Evolutionary conservation across 2,329 filamentous ascomycete species (phyloP), one percentile per base, ranked within the genome.

Genomic region (Diaporthe velutina): DNA sequence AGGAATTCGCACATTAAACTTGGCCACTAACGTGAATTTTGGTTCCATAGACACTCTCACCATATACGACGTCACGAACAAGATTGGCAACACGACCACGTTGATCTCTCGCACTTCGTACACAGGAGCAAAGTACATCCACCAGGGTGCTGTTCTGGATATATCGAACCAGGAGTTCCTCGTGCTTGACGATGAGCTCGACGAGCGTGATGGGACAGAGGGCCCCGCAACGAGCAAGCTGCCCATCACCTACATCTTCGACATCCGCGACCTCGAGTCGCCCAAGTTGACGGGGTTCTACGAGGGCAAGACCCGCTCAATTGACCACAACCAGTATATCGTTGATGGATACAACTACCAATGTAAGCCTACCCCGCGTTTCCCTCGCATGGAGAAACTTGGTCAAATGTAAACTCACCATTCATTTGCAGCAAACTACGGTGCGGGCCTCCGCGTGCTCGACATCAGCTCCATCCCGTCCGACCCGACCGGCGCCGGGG

Each of bases 141-240:
- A 92, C 79, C 90, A 92, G 77, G 90, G 90, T 9, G 88, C 86
- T 83, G 83, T 91, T 4, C 83, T 89, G 33, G 86, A 89, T 78
- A 79, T 81, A 1, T 80, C 83, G 45, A 85, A 80, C 70, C 82
- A 86, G 54, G 85, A 85, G 58, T 88, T 84, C 78, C 84, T 90
- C 5, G 82, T 89, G 19, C 79, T 89, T 7, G 88, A 90, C 76
- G 88, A 90, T 76, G 88, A 90, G 79, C 83, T 87, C 15, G 88
- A 90, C 73, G 89, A 90, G 82, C 73, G 77, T 4, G 79, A 86
- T 8, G 79, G 79, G 4, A 80, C 82, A 0, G 70, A 73, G 22
- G 86, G 84, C 12, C 83, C 83, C 0, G 86, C 83, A 0, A 80
- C 80, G 0, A 84, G 88, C 58, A 84, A 85, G 2, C 85, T 80